phyloP scores from a whole-genome alignment of 2,329 filamentous ascomycete species.

The Neophaeococcomyces aloes region DNA sequence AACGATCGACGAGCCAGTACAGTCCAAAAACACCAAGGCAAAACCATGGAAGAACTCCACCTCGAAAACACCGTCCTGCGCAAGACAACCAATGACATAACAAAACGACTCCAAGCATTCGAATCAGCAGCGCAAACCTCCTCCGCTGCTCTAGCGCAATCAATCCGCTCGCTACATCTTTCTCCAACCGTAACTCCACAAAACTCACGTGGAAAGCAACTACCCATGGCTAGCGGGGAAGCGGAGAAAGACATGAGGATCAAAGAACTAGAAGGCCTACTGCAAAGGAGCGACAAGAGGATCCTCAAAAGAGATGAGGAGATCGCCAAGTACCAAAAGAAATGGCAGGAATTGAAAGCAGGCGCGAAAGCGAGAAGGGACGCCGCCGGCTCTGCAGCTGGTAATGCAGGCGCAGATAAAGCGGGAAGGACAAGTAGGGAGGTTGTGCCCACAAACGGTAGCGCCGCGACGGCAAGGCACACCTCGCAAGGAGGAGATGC shows the following conservation, averaged over 20 bases:
- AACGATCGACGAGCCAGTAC: constrained; percentile 7
- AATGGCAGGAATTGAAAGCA: constrained; percentile 60
- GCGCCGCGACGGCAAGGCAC: too few relatives aligned
- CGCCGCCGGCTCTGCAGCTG: constrained; percentile 11
- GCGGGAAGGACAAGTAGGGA: too few relatives aligned
- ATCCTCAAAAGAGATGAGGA: constrained; percentile 53
- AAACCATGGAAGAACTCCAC: constrained; percentile 75
- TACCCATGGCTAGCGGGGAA: not conserved
- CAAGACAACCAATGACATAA: constrained; percentile 73
- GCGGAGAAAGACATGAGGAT: constrained; percentile 39
- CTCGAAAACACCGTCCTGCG: constrained; percentile 82
- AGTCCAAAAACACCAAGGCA: constrained; percentile 31
- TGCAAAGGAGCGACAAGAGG: constrained; percentile 48
- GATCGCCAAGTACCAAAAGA: constrained; percentile 52
- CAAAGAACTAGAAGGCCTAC: constrained; percentile 57
- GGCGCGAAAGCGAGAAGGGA: constrained; percentile 43
- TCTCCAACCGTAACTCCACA: constrained; percentile 18
- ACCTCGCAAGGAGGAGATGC: too few relatives aligned
- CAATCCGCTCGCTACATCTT: constrained; percentile 46
- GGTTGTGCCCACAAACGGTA: too few relatives aligned
- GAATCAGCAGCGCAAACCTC: constrained; percentile 85
- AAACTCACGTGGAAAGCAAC: constrained; percentile 20
- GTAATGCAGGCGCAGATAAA: too few relatives aligned
- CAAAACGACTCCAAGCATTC: constrained; percentile 80
- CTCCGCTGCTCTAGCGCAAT: constrained; percentile 76